Percentiles rank a stretch among this genome's conserved stretches.
Evolutionary conservation across 129 eudicot genomes (phyloP).

Genomic region (Chrysanthemum lavandulifolium): DNA sequence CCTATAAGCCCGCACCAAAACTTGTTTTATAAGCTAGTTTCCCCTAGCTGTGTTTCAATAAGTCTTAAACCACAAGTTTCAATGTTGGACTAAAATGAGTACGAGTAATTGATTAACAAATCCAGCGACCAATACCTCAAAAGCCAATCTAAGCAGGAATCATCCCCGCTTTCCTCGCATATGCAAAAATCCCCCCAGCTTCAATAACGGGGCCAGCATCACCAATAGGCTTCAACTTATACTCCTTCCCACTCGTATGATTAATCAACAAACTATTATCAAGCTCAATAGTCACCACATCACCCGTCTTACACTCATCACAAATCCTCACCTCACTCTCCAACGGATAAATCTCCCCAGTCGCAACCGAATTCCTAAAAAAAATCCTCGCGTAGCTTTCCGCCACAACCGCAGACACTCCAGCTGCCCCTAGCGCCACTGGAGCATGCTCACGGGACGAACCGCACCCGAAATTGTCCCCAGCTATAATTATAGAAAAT

Average conservation of each 20-base stretch:
- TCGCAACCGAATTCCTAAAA: slow-evolving; percentile 89
- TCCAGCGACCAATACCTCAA: too few relatives aligned
- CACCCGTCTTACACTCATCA: slow-evolving; percentile 90
- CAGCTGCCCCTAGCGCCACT: slow-evolving; percentile 89
- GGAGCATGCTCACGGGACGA: slow-evolving; percentile 98
- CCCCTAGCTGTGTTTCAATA: too few relatives aligned
- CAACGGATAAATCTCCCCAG: slow-evolving; percentile 87
- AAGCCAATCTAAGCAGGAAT: slow-evolving; percentile 48
- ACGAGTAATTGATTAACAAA: too few relatives aligned
- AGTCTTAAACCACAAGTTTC: too few relatives aligned
- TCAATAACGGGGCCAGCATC: slow-evolving; percentile 98
- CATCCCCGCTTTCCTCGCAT: slow-evolving; percentile 92
- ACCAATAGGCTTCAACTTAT: slow-evolving; percentile 82
- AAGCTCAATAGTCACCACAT: slow-evolving; percentile 80
- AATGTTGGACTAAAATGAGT: too few relatives aligned
- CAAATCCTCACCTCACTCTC: slow-evolving; percentile 85
- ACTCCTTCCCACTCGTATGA: slow-evolving; percentile 90
- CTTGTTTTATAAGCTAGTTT: too few relatives aligned
- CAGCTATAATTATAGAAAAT: slow-evolving; percentile 71
- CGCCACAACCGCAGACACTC: slow-evolving; percentile 86
- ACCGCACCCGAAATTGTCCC: slow-evolving; percentile 94
- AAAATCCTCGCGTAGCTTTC: slow-evolving; percentile 95
- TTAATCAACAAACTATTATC: slow-evolving; percentile 62
- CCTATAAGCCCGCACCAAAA: too few relatives aligned
- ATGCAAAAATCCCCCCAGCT: slow-evolving; percentile 96